These are phyloP conservation scores for Rhodofomes roseus DNA, from an alignment of 1,284 basidiomycete genomes.

Conservation along the genomic window DNA sequence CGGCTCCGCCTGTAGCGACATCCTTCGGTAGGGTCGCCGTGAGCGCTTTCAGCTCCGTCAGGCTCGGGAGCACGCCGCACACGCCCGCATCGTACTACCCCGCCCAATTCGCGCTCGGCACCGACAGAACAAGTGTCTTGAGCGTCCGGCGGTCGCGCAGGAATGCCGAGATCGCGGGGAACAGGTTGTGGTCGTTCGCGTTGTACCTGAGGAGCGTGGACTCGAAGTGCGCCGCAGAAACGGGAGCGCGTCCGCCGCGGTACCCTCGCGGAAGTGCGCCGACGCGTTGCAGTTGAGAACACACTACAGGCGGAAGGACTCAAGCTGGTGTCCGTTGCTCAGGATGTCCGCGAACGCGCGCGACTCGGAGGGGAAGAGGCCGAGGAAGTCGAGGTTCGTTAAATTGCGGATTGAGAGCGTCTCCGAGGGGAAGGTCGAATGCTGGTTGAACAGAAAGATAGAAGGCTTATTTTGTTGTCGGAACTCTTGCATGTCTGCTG, in stretches of 20 bases:
- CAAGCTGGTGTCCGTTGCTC: constrained; percentile 57
- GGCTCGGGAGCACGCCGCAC: constrained; percentile 65
- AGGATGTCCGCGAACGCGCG: constrained; percentile 58
- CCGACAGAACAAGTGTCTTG: constrained; percentile 44
- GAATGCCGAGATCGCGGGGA: constrained; percentile 65
- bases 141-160: constrained; percentile 54
- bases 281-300: too few species aligned
- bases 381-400: constrained; percentile 58
- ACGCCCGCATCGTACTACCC: constrained; percentile 61
- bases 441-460: constrained; percentile 50
- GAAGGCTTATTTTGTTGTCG: constrained; percentile 49
- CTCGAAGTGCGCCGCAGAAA: constrained; percentile 62
- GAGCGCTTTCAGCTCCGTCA: constrained; percentile 47
- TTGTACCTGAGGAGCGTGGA: constrained; percentile 50
- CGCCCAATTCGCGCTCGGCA: too few species aligned
- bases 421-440: constrained; percentile 54
- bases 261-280: constrained; percentile 43
- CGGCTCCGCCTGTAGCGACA: constrained; percentile 45
- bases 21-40: constrained; percentile 62
- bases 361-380: constrained; percentile 46
- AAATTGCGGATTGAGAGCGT: constrained; percentile 57
- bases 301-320: constrained; percentile 52
- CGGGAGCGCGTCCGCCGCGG: constrained; percentile 38
- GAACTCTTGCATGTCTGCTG: constrained; percentile 40
- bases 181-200: constrained; percentile 53